A percentile compares a stretch with the other conserved stretches of the same genome.
phyloP scores from a whole-genome alignment of 2,329 filamentous ascomycete species.

The Microsporum ferrugineum region DNA sequence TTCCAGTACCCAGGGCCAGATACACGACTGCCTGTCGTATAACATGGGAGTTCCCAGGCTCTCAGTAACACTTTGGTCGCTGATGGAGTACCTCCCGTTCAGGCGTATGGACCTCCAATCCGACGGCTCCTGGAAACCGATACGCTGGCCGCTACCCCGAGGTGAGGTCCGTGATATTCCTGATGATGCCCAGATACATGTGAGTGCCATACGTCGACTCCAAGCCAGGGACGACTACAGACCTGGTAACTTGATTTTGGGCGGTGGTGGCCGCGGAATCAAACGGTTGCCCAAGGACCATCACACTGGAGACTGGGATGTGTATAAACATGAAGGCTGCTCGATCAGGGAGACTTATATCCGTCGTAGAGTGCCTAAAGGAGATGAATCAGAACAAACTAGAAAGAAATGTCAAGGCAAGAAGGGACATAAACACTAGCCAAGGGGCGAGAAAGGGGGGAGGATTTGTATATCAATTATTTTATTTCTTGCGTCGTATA shows the following conservation, averaged over 20 bases:
- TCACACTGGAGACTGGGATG: slow-evolving; percentile 63
- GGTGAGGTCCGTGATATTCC: slow-evolving; percentile 72
- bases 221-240: slow-evolving; percentile 51
- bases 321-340: slow-evolving; percentile 53
- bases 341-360: slow-evolving; percentile 58
- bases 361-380: slow-evolving; percentile 26
- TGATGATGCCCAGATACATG: slow-evolving; percentile 56
- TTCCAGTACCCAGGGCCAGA: slow-evolving; percentile 42
- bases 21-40: slow-evolving; percentile 63
- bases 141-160: slow-evolving; percentile 65
- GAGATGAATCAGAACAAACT: neutral
- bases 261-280: slow-evolving; percentile 62
- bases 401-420: neutral
- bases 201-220: slow-evolving; percentile 64
- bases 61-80: slow-evolving; percentile 57
- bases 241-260: slow-evolving; percentile 68
- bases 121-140: slow-evolving; percentile 67
- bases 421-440: neutral
- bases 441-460: neutral
- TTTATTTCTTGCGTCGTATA: neutral
- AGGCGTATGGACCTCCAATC: slow-evolving; percentile 63
- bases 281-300: slow-evolving; percentile 48
- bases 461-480: neutral
- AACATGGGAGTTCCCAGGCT: slow-evolving; percentile 45
- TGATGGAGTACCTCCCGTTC: slow-evolving; percentile 76